These are phyloP conservation scores for Lodderomyces pseudojiufengensis DNA, from an alignment of 1,139 yeast species.

Conservation along the genomic window DNA sequence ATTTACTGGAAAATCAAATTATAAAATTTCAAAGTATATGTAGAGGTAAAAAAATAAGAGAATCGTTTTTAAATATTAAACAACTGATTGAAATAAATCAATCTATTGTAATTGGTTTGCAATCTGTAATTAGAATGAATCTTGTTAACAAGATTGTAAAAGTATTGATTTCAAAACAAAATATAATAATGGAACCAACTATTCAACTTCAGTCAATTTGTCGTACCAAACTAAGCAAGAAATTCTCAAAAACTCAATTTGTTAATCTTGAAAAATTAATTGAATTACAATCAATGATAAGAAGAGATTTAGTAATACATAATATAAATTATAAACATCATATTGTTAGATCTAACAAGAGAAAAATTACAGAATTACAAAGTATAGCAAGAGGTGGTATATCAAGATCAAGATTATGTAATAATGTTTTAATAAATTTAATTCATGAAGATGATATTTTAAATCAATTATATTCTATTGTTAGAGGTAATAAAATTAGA, in stretches of 20 bases:
- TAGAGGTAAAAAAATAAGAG: slow-evolving; percentile 26
- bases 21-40: slow-evolving; percentile 24
- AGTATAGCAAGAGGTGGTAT: slow-evolving; percentile 52
- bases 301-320: slow-evolving; percentile 27
- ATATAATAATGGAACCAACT: slow-evolving; percentile 22
- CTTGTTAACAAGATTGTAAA: slow-evolving; percentile 20
- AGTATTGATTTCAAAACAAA: slow-evolving; percentile 22
- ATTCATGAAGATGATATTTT: slow-evolving; percentile 36
- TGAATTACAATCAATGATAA: slow-evolving; percentile 32
- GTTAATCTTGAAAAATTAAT: slow-evolving; percentile 18
- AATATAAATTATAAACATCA: slow-evolving; percentile 18
- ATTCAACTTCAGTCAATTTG: slow-evolving; percentile 33
- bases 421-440: slow-evolving; percentile 41
- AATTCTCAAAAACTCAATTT: slow-evolving; percentile 16
- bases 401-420: slow-evolving; percentile 43
- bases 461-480: slow-evolving; percentile 39
- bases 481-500: slow-evolving; percentile 44
- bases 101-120: slow-evolving; percentile 20
- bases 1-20: slow-evolving; percentile 13
- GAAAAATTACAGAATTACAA: slow-evolving; percentile 39
- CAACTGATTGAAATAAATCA: slow-evolving; percentile 11
- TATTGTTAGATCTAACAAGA: slow-evolving; percentile 14
- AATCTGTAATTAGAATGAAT: slow-evolving; percentile 28
- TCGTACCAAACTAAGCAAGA: slow-evolving; percentile 26
- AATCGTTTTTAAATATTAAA: slow-evolving; percentile 8